These are phyloP conservation scores for Colletotrichum scovillei DNA, from an alignment of 2,329 filamentous ascomycete species.

Conservation along the genomic window DNA sequence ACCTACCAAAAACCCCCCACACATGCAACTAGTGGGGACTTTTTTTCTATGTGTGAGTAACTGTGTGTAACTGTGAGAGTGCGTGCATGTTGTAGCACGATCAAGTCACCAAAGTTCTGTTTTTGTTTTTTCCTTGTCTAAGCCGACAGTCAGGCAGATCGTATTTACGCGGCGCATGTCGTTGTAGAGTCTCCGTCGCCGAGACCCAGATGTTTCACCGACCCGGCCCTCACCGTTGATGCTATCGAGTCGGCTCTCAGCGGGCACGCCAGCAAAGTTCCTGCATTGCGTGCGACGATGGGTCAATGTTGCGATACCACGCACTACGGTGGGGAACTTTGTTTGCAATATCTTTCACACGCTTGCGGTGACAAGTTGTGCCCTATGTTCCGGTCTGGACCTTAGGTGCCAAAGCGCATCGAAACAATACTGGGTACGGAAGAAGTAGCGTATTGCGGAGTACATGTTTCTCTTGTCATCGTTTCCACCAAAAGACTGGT, in stretches of 20 bases:
- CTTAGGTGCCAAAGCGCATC: not conserved
- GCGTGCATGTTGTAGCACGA: not conserved
- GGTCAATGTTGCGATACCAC: constrained; percentile 4
- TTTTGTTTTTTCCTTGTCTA: not conserved
- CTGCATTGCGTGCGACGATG: not conserved
- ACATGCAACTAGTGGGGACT: not conserved
- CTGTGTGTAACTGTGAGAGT: not conserved
- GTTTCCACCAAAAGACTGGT: not conserved
- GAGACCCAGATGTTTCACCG: constrained; percentile 25
- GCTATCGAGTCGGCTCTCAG: not conserved
- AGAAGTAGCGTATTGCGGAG: not conserved
- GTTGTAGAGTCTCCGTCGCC: not conserved
- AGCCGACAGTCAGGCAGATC: not conserved
- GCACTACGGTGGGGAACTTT: not conserved
- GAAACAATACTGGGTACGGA: not conserved
- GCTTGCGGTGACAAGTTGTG: not conserved
- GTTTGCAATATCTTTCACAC: not conserved
- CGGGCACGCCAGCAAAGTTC: not conserved
- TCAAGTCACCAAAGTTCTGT: not conserved
- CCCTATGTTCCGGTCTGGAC: not conserved
- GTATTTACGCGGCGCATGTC: not conserved
- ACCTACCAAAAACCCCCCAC: not conserved
- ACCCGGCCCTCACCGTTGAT: not conserved
- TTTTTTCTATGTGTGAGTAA: not conserved
- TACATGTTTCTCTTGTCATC: constrained; percentile 20